Evolutionary conservation across 2,329 filamentous ascomycete genomes (phyloP).

Genomic region (Emmonsiellopsis sp.): DNA sequence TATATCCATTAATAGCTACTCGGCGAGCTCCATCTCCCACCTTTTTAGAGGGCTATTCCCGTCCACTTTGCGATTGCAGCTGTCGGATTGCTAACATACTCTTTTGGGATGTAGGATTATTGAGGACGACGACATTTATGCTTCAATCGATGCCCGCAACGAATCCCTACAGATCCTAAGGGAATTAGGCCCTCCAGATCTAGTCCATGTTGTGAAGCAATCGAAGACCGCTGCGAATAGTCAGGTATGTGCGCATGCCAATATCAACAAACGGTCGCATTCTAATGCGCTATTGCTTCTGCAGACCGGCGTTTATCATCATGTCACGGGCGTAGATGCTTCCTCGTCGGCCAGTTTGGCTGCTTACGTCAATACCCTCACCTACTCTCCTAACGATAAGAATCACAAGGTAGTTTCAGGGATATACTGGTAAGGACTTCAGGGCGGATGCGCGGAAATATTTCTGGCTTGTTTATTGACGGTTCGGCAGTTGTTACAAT

Average conservation of each 20-base stretch:
- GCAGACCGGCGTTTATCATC: conserved; percentile 88
- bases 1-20: conserved; percentile 9
- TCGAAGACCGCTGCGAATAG: conserved; percentile 48
- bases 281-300: not conserved
- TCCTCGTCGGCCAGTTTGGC: conserved; percentile 95
- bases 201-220: conserved; percentile 87
- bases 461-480: conserved; percentile 4
- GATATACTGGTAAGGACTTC: conserved; percentile 66
- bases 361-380: conserved; percentile 96
- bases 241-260: conserved; percentile 35
- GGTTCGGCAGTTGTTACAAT: conserved; percentile 71
- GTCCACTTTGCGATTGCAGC: not conserved
- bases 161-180: conserved; percentile 77
- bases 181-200: conserved; percentile 89
- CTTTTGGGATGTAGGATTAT: conserved; percentile 56
- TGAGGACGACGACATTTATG: conserved; percentile 75
- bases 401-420: conserved; percentile 86
- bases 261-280: not conserved
- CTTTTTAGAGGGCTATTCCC: not conserved
- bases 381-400: conserved; percentile 77
- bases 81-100: not conserved
- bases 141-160: conserved; percentile 84
- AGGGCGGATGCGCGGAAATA: not conserved
- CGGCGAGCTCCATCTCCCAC: not conserved
- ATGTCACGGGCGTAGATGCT: conserved; percentile 93